phyloP scores from a whole-genome alignment of 2,329 filamentous ascomycete genomes.

The Fragosphaeria purpurea region DNA sequence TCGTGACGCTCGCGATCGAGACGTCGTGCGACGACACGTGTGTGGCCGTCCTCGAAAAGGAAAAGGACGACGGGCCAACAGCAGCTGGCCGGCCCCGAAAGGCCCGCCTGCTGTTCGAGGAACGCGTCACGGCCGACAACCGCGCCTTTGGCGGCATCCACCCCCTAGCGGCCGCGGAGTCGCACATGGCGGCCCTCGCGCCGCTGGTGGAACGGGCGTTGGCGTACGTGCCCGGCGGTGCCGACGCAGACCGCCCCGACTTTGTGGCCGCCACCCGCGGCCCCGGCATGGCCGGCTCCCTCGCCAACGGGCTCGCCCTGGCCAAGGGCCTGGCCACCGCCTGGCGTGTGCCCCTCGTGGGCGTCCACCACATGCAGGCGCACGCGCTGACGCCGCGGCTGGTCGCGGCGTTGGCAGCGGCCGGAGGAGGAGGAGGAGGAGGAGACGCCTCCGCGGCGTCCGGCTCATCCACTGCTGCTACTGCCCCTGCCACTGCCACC shows the following conservation, averaged over 20 bases:
- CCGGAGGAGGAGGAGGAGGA: not conserved
- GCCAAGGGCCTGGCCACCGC: conserved; percentile 82
- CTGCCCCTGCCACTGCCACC: not conserved
- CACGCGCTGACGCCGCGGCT: conserved; percentile 84
- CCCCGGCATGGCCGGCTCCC: conserved; percentile 74
- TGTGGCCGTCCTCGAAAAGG: conserved; percentile 67
- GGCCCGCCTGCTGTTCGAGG: conserved; percentile 63
- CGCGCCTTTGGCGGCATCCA: conserved; percentile 67
- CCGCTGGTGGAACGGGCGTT: conserved; percentile 58
- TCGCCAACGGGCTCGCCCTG: conserved; percentile 67
- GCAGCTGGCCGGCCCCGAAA: not conserved
- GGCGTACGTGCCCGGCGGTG: conserved; percentile 30
- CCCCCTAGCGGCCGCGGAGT: conserved; percentile 62
- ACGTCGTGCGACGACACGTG: conserved; percentile 90
- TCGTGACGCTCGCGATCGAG: conserved; percentile 60
- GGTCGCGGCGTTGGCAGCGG: conserved; percentile 38
- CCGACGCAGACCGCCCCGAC: conserved; percentile 32
- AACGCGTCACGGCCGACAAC: conserved; percentile 74
- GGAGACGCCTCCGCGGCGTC: not conserved
- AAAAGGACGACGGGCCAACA: conserved; percentile 14
- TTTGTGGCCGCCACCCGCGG: conserved; percentile 85
- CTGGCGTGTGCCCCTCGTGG: conserved; percentile 74
- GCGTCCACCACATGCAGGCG: conserved; percentile 94
- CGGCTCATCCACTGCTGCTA: no score
- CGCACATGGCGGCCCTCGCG: conserved; percentile 64